Conservation (phyloP, 2,329 filamentous ascomycete species). For the Ramularia collo-cygni region DNA sequence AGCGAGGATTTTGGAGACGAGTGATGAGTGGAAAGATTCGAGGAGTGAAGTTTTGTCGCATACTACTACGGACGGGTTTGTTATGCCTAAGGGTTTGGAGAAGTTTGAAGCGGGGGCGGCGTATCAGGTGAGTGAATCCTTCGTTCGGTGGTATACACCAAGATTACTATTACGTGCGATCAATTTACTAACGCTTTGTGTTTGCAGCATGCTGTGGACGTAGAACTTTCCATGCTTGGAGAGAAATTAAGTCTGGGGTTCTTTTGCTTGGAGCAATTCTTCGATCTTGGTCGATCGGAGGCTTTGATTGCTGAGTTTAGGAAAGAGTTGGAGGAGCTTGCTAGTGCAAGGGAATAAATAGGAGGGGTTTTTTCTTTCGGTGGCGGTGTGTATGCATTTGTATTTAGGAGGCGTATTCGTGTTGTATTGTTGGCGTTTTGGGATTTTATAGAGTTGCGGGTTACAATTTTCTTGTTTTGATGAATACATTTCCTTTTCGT, state of each 20-base stretch:
- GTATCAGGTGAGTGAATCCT: constrained; percentile 34
- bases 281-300: constrained; percentile 34
- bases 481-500: too few relatives aligned
- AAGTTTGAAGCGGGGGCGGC: constrained; percentile 9
- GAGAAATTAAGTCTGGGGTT: constrained; percentile 48
- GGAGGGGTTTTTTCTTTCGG: too few relatives aligned
- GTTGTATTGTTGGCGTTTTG: too few relatives aligned
- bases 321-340: constrained; percentile 15
- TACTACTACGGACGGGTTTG: constrained; percentile 11
- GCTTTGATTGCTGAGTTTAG: constrained; percentile 31
- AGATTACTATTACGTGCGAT: too few relatives aligned
- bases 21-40: constrained; percentile 19
- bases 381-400: too few relatives aligned
- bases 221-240: constrained; percentile 47
- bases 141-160: neutral
- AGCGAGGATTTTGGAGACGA: constrained; percentile 22
- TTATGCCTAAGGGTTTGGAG: constrained; percentile 9
- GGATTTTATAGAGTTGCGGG: too few relatives aligned
- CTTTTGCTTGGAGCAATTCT: constrained; percentile 42
- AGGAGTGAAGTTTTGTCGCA: constrained; percentile 4
- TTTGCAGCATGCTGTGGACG: constrained; percentile 47
- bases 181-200: neutral
- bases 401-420: too few relatives aligned
- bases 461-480: too few relatives aligned
- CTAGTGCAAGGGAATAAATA: neutral